Evolutionary conservation across 1,284 basidiomycete species (phyloP).

Genomic region (Cutaneotrichosporon sp.): DNA sequence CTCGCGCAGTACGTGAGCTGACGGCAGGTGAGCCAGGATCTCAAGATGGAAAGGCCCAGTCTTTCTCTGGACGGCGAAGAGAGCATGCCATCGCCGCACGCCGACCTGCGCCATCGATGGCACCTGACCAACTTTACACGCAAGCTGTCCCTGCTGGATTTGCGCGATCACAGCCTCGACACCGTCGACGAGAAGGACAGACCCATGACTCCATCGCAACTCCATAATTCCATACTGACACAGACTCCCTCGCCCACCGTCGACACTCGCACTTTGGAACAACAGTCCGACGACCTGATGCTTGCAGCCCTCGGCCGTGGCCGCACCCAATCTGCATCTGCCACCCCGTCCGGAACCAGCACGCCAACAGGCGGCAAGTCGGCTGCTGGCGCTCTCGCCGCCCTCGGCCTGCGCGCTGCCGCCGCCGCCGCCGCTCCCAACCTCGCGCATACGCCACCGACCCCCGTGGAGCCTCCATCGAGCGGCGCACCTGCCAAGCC

Average conservation of each 20-base stretch:
- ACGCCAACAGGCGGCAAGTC: slow-evolving; percentile 7
- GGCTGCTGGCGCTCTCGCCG: slow-evolving; percentile 34
- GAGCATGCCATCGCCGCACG: background rate
- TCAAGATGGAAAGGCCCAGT: background rate
- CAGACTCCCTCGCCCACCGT: slow-evolving; percentile 8
- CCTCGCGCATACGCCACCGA: background rate
- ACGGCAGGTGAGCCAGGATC: slow-evolving; percentile 18
- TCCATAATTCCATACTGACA: slow-evolving; percentile 7
- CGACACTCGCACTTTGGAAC: background rate
- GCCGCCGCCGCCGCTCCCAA: slow-evolving; percentile 22
- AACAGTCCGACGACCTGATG: slow-evolving; percentile 20
- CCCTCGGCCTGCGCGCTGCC: slow-evolving; percentile 34
- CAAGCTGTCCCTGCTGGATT: background rate
- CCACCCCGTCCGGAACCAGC: background rate
- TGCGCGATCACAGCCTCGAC: background rate
- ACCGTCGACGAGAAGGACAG: background rate
- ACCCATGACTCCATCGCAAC: background rate
- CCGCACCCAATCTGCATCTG: background rate
- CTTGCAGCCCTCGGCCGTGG: slow-evolving; percentile 11
- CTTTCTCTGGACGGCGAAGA: background rate
- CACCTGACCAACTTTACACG: background rate
- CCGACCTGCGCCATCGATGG: background rate
- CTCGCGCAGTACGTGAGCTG: too few relatives aligned
- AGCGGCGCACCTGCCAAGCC: background rate
- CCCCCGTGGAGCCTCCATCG: background rate